Conservation (phyloP, 768 basidiomycete species). For the Xanthoconium purpureum region DNA sequence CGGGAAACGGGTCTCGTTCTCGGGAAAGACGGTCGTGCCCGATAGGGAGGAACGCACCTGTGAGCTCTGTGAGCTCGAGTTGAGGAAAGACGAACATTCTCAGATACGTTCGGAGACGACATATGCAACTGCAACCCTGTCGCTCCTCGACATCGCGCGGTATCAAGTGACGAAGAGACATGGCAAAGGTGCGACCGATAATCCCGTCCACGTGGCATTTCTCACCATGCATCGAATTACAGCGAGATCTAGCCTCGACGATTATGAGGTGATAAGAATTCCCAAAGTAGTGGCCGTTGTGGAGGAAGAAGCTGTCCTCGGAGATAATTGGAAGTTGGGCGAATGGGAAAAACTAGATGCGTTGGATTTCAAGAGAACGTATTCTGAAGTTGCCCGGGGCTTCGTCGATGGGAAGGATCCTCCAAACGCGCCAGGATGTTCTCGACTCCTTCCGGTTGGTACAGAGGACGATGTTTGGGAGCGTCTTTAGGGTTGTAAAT, state of each 20-base stretch:
- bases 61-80: neutral
- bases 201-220: neutral
- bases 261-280: conserved; percentile 24
- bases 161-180: neutral
- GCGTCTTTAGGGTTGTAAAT: conserved; percentile 4
- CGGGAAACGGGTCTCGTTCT: conserved; percentile 9
- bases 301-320: conserved; percentile 7
- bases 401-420: conserved; percentile 1
- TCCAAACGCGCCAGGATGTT: neutral
- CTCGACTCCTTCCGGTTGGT: neutral
- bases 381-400: conserved; percentile 24
- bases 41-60: neutral
- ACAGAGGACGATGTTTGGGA: conserved; percentile 17
- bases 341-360: conserved; percentile 27
- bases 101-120: neutral
- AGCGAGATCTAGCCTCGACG: conserved; percentile 14
- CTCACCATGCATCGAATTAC: neutral
- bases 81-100: neutral
- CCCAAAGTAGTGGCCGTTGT: conserved; percentile 18
- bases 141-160: conserved; percentile 9
- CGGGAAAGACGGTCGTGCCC: neutral
- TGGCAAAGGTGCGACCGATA: conserved; percentile 11
- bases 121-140: neutral
- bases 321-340: neutral
- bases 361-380: conserved; percentile 12